Evolutionary conservation across 1,284 basidiomycete genomes (phyloP).

Genomic region (Sanguinoderma infundibulare): DNA sequence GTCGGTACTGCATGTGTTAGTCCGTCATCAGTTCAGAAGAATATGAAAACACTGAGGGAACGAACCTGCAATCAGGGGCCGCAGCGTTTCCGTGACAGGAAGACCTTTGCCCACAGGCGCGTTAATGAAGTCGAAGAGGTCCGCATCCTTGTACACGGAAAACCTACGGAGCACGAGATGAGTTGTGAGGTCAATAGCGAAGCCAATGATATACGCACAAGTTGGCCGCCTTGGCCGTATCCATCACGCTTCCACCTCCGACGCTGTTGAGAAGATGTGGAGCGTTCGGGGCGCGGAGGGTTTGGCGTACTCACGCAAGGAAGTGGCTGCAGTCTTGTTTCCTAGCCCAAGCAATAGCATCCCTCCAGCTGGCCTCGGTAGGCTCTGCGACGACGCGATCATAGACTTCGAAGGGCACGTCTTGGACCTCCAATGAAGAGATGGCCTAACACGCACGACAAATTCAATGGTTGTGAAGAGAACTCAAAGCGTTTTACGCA

Average conservation of each 20-base stretch:
- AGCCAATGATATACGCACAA: slow-evolving; percentile 55
- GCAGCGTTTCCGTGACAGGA: slow-evolving; percentile 77
- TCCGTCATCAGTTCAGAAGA: neutral
- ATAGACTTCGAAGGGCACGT: slow-evolving; percentile 84
- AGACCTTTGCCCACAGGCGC: slow-evolving; percentile 94
- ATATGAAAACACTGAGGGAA: neutral
- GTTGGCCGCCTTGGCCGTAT: slow-evolving; percentile 93
- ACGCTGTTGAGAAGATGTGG: slow-evolving; percentile 54
- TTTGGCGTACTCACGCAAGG: slow-evolving; percentile 66
- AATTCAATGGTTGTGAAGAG: neutral
- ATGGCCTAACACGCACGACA: slow-evolving; percentile 56
- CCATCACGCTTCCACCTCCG: slow-evolving; percentile 95
- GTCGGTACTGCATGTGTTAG: slow-evolving; percentile 69
- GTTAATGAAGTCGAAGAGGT: slow-evolving; percentile 96
- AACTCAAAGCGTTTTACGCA: slow-evolving; percentile 39
- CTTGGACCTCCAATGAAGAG: slow-evolving; percentile 74
- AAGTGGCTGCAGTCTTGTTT: slow-evolving; percentile 91
- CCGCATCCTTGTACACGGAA: slow-evolving; percentile 87
- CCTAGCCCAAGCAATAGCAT: slow-evolving; percentile 90
- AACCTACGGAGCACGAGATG: slow-evolving; percentile 53
- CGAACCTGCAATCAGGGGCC: slow-evolving; percentile 84
- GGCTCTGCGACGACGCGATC: slow-evolving; percentile 90
- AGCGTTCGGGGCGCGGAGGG: neutral
- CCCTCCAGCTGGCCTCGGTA: slow-evolving; percentile 87
- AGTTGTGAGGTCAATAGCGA: neutral